A percentile compares a stretch with the other conserved stretches of the same genome.
Evolutionary conservation across 192 early-diverging fungal species (phyloP).

Genomic region (Backusella australiensis): DNA sequence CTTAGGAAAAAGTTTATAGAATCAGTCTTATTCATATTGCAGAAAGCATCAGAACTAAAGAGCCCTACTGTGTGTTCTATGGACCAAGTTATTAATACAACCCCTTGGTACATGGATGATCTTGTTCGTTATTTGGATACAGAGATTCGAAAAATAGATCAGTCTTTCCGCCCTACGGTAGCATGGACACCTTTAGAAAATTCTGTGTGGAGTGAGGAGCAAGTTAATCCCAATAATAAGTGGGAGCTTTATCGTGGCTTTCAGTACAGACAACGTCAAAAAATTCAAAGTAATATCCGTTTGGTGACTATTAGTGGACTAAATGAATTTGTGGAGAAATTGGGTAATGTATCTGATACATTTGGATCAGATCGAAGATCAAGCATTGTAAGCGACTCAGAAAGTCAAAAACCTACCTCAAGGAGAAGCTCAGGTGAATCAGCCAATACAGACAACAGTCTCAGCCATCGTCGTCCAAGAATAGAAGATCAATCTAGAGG

Average conservation of each 20-base stretch:
- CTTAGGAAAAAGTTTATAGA: constrained; percentile 46
- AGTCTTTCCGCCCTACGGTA: constrained; percentile 12
- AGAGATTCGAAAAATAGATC: constrained; percentile 25
- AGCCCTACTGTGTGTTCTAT: constrained; percentile 47
- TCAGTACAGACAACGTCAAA: background rate
- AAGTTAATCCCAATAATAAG: background rate
- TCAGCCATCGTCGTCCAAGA: background rate
- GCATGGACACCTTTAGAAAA: constrained; percentile 17
- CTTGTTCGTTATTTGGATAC: constrained; percentile 43
- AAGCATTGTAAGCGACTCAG: constrained; percentile 40
- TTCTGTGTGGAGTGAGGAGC: background rate
- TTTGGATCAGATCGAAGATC: constrained; percentile 29
- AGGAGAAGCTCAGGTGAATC: constrained; percentile 17
- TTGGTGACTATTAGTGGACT: constrained; percentile 50
- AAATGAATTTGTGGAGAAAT: constrained; percentile 42
- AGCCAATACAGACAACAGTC: background rate
- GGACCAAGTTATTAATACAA: constrained; percentile 33
- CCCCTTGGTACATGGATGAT: constrained; percentile 53
- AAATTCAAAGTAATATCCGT: constrained; percentile 28
- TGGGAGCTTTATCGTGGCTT: constrained; percentile 21
- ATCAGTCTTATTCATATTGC: constrained; percentile 39
- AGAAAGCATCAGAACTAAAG: constrained; percentile 40
- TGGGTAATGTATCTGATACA: constrained; percentile 29
- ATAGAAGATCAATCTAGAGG: constrained; percentile 16
- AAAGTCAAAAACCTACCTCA: constrained; percentile 10